These are phyloP conservation scores for Lichtheimia ramosa DNA, from an alignment of 371 early-diverging fungal genomes.

Conservation along the genomic window DNA sequence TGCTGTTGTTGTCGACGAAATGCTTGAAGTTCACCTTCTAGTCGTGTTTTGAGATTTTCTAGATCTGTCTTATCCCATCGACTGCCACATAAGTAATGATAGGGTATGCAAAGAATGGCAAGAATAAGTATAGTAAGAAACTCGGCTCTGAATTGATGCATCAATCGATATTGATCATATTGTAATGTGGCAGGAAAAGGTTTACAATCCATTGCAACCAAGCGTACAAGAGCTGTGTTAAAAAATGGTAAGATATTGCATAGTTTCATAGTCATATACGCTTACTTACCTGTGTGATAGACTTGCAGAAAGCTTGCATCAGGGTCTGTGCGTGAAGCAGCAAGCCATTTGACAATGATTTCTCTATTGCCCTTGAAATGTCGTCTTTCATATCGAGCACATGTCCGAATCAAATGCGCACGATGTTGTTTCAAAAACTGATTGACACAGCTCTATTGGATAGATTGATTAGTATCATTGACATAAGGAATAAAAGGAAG, in stretches of 20 bases:
- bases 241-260: neutral
- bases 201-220: constrained; percentile 19
- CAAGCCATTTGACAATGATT: constrained; percentile 37
- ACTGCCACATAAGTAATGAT: constrained; percentile 52
- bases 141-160: constrained; percentile 64
- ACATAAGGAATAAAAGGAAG: neutral
- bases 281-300: constrained; percentile 25
- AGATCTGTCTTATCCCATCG: constrained; percentile 38
- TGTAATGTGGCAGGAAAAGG: constrained; percentile 56
- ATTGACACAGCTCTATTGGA: constrained; percentile 33
- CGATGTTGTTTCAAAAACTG: constrained; percentile 25
- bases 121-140: constrained; percentile 74
- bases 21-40: neutral
- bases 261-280: too few relatives aligned
- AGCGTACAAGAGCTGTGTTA: constrained; percentile 20
- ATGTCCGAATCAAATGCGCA: constrained; percentile 19
- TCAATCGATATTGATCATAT: constrained; percentile 63
- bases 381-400: constrained; percentile 59
- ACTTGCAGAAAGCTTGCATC: constrained; percentile 18
- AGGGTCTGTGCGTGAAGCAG: constrained; percentile 25
- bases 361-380: constrained; percentile 51
- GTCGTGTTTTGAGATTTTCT: constrained; percentile 29
- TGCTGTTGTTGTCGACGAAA: neutral
- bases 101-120: constrained; percentile 62
- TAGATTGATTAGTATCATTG: constrained; percentile 7